Percentiles rank a stretch among this genome's conserved stretches.
phyloP scores from a whole-genome alignment of 345 rosid species.

The Pistacia integerrima region DNA sequence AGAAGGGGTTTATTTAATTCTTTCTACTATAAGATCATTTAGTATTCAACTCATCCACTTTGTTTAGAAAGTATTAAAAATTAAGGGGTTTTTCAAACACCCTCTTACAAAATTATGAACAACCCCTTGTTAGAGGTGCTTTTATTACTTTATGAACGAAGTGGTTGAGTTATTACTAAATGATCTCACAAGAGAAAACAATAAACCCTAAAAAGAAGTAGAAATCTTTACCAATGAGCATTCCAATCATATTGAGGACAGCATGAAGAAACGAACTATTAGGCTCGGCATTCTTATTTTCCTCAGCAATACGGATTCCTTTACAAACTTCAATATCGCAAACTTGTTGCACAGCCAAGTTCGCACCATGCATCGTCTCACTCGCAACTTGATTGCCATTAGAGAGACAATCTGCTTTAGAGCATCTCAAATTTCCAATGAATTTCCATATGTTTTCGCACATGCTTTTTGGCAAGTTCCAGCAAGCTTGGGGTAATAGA shows the following conservation, averaged over 20 bases:
- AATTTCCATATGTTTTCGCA: slow-evolving; percentile 12
- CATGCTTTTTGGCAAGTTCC: slow-evolving; percentile 5
- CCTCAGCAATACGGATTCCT: slow-evolving; percentile 2
- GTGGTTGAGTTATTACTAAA: no score
- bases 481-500: neutral
- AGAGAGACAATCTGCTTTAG: slow-evolving; percentile 16
- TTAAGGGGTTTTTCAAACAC: no score
- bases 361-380: slow-evolving; percentile 30
- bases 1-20: no score
- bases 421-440: slow-evolving; percentile 9
- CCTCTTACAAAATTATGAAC: no score
- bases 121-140: no score
- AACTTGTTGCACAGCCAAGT: slow-evolving; percentile 17
- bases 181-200: no score
- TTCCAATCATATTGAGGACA: slow-evolving; percentile 80
- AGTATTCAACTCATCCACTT: no score
- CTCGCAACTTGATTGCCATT: slow-evolving; percentile 28
- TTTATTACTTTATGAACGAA: no score
- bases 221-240: slow-evolving; percentile 68
- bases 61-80: no score
- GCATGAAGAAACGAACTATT: slow-evolving; percentile 67
- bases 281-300: slow-evolving; percentile 11
- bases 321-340: slow-evolving; percentile 34
- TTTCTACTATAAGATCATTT: no score
- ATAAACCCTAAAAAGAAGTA: neutral